phyloP scores from a whole-genome alignment of 805 yeast species.

The Wickerhamomyces queroliae region DNA sequence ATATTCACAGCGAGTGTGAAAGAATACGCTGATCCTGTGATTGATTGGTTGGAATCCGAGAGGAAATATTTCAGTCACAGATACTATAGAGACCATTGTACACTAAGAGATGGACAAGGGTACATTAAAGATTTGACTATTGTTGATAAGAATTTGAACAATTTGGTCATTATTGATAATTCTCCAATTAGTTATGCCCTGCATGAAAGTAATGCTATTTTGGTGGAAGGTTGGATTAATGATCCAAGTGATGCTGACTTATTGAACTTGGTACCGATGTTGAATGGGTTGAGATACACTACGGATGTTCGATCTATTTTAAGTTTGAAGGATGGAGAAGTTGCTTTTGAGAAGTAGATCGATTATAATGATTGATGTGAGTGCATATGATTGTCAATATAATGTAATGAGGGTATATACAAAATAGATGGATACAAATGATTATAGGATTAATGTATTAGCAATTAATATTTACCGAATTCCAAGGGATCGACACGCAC shows the following conservation, averaged over 20 bases:
- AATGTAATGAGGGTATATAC: too few species aligned
- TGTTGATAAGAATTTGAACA: slow-evolving; percentile 49
- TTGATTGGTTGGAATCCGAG: slow-evolving; percentile 82
- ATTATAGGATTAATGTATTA: too few species aligned
- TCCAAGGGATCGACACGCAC: too few species aligned
- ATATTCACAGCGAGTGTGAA: slow-evolving; percentile 92
- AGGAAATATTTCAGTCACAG: slow-evolving; percentile 48
- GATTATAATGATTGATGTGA: background rate
- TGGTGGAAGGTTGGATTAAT: slow-evolving; percentile 96
- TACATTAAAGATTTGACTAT: slow-evolving; percentile 70
- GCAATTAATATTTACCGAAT: too few species aligned
- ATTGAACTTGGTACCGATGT: slow-evolving; percentile 73
- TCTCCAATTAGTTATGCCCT: slow-evolving; percentile 85
- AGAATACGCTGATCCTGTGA: slow-evolving; percentile 96
- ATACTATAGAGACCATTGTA: slow-evolving; percentile 76
- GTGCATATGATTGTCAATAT: background rate
- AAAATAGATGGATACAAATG: too few species aligned
- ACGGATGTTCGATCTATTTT: slow-evolving; percentile 80
- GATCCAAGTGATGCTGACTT: slow-evolving; percentile 90
- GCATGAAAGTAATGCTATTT: slow-evolving; percentile 84
- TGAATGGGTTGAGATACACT: slow-evolving; percentile 68
- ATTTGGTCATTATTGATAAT: slow-evolving; percentile 80
- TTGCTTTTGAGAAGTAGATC: slow-evolving; percentile 38
- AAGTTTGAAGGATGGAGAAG: slow-evolving; percentile 70
- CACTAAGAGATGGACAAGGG: slow-evolving; percentile 71